Evolutionary conservation across 2,329 filamentous ascomycete species (phyloP).

Genomic region (Colletotrichum australisinense): DNA sequence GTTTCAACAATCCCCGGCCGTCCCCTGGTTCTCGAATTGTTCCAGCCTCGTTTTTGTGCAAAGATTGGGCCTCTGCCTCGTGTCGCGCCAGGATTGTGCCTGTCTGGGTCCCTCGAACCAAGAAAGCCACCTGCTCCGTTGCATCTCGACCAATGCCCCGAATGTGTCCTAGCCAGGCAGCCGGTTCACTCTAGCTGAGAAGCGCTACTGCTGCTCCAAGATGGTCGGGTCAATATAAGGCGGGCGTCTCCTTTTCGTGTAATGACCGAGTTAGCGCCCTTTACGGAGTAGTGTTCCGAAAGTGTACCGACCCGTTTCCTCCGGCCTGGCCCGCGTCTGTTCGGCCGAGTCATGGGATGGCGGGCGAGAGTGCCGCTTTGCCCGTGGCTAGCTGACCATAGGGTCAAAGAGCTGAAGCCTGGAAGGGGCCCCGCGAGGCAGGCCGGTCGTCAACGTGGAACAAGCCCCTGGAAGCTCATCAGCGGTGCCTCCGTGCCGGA

Average conservation of each 20-base stretch:
- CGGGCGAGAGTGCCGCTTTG: not conserved
- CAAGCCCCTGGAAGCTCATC: not conserved
- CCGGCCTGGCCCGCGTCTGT: constrained; percentile 1
- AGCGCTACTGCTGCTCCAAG: not conserved
- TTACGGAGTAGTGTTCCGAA: not conserved
- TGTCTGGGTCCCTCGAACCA: not conserved
- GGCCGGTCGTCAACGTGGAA: constrained; percentile 10
- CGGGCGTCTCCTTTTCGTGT: not conserved
- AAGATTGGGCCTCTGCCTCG: constrained; percentile 10
- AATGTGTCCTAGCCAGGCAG: not conserved
- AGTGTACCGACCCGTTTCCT: constrained; percentile 3
- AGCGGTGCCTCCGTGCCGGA: not conserved
- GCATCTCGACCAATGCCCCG: not conserved
- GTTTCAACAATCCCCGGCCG: constrained; percentile 28
- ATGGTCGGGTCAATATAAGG: not conserved
- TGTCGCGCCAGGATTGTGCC: constrained; percentile 18
- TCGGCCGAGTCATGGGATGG: constrained; percentile 23
- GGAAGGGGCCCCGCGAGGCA: not conserved
- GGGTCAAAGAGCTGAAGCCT: not conserved
- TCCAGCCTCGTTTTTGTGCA: constrained; percentile 12
- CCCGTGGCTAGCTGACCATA: not conserved
- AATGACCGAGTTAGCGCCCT: not conserved
- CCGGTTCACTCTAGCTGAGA: constrained; percentile 4
- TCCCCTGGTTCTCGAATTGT: constrained; percentile 24
- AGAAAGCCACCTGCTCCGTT: not conserved